Conservation (phyloP, 768 basidiomycete genomes). For the Russula compacta region DNA sequence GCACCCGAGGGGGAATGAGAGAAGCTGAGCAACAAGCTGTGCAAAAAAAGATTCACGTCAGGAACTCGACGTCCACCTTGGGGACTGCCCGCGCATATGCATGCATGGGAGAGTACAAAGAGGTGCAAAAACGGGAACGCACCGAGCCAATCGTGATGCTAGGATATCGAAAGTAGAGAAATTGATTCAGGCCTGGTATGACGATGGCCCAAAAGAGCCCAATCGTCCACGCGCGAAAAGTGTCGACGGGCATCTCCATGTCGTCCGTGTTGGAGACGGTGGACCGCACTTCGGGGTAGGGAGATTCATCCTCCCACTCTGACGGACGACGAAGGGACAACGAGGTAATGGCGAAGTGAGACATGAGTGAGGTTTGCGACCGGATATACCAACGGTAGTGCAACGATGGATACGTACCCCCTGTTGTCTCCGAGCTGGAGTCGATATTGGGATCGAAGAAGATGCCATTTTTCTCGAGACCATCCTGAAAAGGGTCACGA, state of each 20-base stretch:
- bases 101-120: too few species aligned
- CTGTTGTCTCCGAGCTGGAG: conserved; percentile 9
- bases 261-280: conserved; percentile 70
- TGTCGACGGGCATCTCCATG: conserved; percentile 48
- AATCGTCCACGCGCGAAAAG: conserved; percentile 61
- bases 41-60: neutral
- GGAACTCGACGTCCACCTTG: neutral
- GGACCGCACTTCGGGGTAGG: conserved; percentile 75
- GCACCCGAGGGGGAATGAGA: conserved; percentile 62
- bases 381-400: neutral
- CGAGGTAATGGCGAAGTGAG: neutral
- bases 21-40: conserved; percentile 59
- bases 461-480: conserved; percentile 12
- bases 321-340: neutral
- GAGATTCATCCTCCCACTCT: conserved; percentile 58
- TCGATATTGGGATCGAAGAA: conserved; percentile 20
- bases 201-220: conserved; percentile 64
- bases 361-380: neutral
- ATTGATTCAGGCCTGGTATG: conserved; percentile 60
- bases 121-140: neutral
- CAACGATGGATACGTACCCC: conserved; percentile 7
- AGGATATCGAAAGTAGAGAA: conserved; percentile 45
- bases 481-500: conserved; percentile 6
- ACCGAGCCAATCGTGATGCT: conserved; percentile 24
- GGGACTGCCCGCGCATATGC: neutral